Conservation (phyloP, 768 basidiomycete genomes). For the Tubosaeta brunneosetosa region DNA sequence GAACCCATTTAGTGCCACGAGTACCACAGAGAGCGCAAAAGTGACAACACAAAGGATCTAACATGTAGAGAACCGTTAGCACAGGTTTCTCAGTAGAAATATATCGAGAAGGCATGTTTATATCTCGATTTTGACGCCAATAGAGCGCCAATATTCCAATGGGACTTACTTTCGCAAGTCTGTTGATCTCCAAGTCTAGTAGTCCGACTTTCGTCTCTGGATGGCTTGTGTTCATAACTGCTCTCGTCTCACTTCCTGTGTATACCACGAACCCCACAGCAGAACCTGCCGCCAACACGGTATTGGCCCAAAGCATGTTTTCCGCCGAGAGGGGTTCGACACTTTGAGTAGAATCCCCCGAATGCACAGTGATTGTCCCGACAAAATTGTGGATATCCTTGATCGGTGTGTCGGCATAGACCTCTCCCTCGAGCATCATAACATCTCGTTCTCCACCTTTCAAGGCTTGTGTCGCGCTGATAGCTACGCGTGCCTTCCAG, state of each 20-base stretch:
- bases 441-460: conserved; percentile 43
- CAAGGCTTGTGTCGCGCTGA: conserved; percentile 30
- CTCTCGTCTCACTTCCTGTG: conserved; percentile 91
- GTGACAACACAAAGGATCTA: conserved; percentile 95
- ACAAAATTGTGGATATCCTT: conserved; percentile 97
- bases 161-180: conserved; percentile 77
- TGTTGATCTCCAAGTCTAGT: conserved; percentile 91
- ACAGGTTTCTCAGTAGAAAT: background rate
- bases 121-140: too few species aligned
- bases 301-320: conserved; percentile 96
- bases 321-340: conserved; percentile 90
- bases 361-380: conserved; percentile 81
- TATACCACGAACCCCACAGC: conserved; percentile 92
- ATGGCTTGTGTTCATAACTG: conserved; percentile 98
- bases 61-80: background rate
- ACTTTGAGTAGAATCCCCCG: conserved; percentile 35
- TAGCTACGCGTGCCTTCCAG: conserved; percentile 94
- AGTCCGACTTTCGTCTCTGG: conserved; percentile 92
- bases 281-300: conserved; percentile 91
- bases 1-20: conserved; percentile 96
- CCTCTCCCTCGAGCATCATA: conserved; percentile 70
- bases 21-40: conserved; percentile 82
- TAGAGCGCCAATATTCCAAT: background rate
- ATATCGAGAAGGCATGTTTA: background rate
- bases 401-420: conserved; percentile 93